These are phyloP conservation scores for Meyerozyma sp. DNA, from an alignment of 1,139 yeast species.

Conservation along the genomic window DNA sequence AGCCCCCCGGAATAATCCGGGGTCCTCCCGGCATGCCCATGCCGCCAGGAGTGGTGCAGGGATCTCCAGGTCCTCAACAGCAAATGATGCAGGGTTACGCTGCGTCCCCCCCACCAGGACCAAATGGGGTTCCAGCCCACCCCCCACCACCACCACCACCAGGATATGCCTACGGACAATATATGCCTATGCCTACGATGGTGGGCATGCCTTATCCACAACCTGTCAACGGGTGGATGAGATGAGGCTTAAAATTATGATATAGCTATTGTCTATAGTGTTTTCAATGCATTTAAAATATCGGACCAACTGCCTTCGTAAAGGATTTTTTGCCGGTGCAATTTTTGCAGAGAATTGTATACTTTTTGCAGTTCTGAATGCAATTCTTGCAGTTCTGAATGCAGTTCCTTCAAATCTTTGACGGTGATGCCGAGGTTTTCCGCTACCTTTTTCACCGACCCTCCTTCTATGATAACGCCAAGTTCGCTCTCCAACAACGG, in stretches of 20 bases:
- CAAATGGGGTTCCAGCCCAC: background rate
- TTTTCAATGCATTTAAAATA: background rate
- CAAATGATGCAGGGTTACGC: background rate
- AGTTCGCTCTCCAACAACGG: slow-evolving; percentile 44
- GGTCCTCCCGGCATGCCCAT: slow-evolving; percentile 1
- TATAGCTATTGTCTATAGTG: background rate
- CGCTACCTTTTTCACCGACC: slow-evolving; percentile 10
- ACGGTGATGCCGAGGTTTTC: background rate
- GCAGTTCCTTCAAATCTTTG: background rate
- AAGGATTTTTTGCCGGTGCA: background rate
- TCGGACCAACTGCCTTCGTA: background rate
- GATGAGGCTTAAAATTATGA: slow-evolving; percentile 6
- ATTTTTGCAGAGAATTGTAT: too few relatives aligned
- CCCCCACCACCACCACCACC: slow-evolving; percentile 26
- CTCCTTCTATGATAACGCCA: slow-evolving; percentile 45
- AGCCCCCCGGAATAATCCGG: slow-evolving; percentile 2
- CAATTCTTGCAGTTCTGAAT: background rate
- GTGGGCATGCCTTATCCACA: slow-evolving; percentile 20
- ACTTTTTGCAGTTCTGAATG: too few relatives aligned
- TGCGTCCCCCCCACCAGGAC: slow-evolving; percentile 13
- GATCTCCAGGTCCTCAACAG: background rate
- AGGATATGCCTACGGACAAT: slow-evolving; percentile 32
- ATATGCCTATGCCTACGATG: slow-evolving; percentile 29
- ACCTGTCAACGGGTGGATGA: slow-evolving; percentile 29
- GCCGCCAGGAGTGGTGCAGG: background rate